Conservation (phyloP, 768 basidiomycete genomes). For the Kockovaella imperatae region DNA sequence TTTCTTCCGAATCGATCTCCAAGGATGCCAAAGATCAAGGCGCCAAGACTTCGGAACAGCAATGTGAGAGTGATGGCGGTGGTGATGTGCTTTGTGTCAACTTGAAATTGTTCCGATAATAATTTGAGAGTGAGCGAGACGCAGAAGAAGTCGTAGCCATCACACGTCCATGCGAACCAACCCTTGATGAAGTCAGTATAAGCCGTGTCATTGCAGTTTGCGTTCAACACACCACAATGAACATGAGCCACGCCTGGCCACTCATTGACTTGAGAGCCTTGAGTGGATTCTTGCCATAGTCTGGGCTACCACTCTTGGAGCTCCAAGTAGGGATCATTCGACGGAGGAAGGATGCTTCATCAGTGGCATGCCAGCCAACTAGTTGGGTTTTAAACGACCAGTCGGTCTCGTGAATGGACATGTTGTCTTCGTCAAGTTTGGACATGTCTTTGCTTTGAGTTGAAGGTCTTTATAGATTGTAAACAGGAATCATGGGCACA, state of each 20-base stretch:
- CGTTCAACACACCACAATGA: slow-evolving; percentile 13
- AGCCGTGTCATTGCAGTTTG: slow-evolving; percentile 32
- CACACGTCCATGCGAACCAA: slow-evolving; percentile 75
- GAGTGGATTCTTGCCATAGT: slow-evolving; percentile 12
- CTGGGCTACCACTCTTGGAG: slow-evolving; percentile 3
- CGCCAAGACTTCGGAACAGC: too few relatives aligned
- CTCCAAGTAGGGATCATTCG: too few relatives aligned
- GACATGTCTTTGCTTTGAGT: too few relatives aligned
- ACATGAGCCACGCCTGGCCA: slow-evolving; percentile 22
- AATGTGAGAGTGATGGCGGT: slow-evolving; percentile 65
- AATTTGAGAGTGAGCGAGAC: slow-evolving; percentile 45
- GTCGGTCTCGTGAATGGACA: too few relatives aligned
- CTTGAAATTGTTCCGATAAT: slow-evolving; percentile 26
- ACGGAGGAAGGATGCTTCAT: too few relatives aligned
- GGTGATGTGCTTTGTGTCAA: slow-evolving; percentile 10
- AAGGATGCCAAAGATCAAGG: slow-evolving; percentile 67
- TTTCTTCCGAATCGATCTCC: slow-evolving; percentile 86
- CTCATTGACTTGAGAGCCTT: slow-evolving; percentile 10
- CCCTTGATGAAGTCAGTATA: too few relatives aligned
- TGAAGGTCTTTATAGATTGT: too few relatives aligned
- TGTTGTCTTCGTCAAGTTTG: too few relatives aligned
- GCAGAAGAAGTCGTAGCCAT: slow-evolving; percentile 74
- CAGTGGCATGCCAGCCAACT: too few relatives aligned
- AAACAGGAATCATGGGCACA: too few relatives aligned
- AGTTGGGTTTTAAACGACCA: too few relatives aligned